Evolutionary conservation across 345 rosid species (phyloP).

Genomic region (Populus ilicifolia): DNA sequence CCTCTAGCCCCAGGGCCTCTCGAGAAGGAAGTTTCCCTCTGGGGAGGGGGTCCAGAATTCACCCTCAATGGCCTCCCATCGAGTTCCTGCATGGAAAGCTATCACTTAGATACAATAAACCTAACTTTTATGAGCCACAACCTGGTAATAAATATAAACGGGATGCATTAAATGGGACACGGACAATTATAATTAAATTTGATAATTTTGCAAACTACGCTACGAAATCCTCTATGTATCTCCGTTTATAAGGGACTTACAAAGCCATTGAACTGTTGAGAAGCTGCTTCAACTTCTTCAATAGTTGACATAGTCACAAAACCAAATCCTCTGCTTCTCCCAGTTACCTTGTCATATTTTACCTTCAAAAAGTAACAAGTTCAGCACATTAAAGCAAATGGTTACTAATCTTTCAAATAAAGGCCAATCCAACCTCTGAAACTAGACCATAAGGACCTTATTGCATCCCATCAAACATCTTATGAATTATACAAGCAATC

Average conservation of each 20-base stretch:
- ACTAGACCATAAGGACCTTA: not conserved
- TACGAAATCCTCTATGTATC: not conserved
- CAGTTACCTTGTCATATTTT: conserved; percentile 85
- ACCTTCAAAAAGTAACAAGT: conserved; percentile 49
- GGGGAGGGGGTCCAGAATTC: conserved; percentile 76
- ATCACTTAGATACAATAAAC: conserved; percentile 2
- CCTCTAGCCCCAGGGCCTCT: conserved; percentile 39
- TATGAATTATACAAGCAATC: not conserved
- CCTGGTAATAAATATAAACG: not conserved
- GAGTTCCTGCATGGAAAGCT: conserved; percentile 52
- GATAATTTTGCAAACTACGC: not conserved
- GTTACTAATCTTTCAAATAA: not conserved
- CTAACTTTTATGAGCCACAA: not conserved
- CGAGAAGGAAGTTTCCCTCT: conserved; percentile 42
- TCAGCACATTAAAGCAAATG: conserved; percentile 9
- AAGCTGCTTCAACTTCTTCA: conserved; percentile 77
- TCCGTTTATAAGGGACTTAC: conserved; percentile 40
- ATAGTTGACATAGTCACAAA: conserved; percentile 84
- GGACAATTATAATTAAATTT: not conserved
- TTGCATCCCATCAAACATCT: not conserved
- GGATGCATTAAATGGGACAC: not conserved
- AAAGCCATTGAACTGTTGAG: conserved; percentile 82
- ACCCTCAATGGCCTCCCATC: conserved; percentile 91
- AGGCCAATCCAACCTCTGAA: not conserved
- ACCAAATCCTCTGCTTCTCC: conserved; percentile 96